A percentile compares a stretch with the other conserved stretches of the same genome.
Conservation (phyloP, 306 rosid genomes). For the Ormosia emarginata region DNA sequence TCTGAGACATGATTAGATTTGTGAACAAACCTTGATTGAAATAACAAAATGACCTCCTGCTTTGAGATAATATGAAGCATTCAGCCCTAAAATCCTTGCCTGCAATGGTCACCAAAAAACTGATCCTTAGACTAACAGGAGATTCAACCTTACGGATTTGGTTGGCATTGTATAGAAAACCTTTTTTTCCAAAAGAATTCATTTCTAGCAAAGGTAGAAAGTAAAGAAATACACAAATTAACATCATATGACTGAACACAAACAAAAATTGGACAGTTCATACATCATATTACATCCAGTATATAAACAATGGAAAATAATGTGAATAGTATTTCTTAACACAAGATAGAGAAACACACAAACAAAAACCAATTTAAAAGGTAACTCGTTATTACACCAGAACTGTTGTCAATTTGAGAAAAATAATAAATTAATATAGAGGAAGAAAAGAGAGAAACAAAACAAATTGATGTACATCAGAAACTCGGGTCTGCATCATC, state of each 20-base stretch:
- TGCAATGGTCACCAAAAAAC: constrained; percentile 27
- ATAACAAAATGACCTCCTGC: constrained; percentile 89
- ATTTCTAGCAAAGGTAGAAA: not conserved
- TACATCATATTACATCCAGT: not conserved
- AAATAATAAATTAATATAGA: too few relatives aligned
- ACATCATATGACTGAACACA: not conserved
- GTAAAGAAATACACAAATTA: not conserved
- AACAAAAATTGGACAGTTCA: not conserved
- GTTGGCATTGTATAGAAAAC: not conserved
- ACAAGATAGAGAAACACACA: not conserved
- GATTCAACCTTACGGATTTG: not conserved
- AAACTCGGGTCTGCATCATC: constrained; percentile 68
- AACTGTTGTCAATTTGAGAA: not conserved
- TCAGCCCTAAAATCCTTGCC: constrained; percentile 94
- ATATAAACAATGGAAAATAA: not conserved
- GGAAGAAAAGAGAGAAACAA: not conserved
- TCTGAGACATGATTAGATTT: not conserved
- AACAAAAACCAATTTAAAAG: not conserved
- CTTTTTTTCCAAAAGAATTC: not conserved
- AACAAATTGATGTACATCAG: constrained; percentile 37
- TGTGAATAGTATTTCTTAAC: too few relatives aligned
- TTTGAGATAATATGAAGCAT: constrained; percentile 87
- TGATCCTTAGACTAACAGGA: not conserved
- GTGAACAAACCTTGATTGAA: constrained; percentile 74
- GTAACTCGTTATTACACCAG: not conserved